These are phyloP conservation scores for Ordospora pajunii DNA, from an alignment of 371 early-diverging fungal species.

Conservation along the genomic window DNA sequence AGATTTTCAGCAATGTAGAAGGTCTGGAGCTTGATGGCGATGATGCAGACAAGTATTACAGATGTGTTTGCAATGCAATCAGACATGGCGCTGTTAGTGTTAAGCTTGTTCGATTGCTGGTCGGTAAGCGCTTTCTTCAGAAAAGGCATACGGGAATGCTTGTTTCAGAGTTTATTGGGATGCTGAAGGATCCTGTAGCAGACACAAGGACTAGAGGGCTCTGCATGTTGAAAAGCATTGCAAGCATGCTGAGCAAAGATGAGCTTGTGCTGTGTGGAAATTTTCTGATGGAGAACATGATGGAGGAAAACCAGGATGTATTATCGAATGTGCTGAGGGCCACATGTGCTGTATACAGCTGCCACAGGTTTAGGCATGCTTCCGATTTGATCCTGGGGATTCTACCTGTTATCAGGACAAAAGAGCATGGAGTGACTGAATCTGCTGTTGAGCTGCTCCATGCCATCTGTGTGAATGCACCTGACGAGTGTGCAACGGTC, in stretches of 20 bases:
- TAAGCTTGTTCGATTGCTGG: neutral
- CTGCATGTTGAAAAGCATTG: neutral
- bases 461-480: neutral
- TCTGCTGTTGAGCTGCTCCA: neutral
- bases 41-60: neutral
- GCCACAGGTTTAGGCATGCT: neutral
- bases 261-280: neutral
- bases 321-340: neutral
- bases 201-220: neutral
- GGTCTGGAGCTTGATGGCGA: neutral
- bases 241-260: neutral
- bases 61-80: neutral
- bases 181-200: neutral
- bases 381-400: neutral
- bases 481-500: conserved; percentile 1
- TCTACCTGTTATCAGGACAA: neutral
- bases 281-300: neutral
- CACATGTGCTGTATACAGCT: neutral
- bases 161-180: neutral
- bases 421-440: neutral
- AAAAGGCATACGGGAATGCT: neutral
- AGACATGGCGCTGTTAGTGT: neutral
- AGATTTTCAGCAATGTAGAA: neutral
- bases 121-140: neutral
- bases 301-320: neutral